A percentile compares a stretch with the other conserved stretches of the same genome.
These are phyloP conservation scores for Trichosphaerium sp. DNA, from an alignment of 78 protist species.

Conservation along the genomic window DNA sequence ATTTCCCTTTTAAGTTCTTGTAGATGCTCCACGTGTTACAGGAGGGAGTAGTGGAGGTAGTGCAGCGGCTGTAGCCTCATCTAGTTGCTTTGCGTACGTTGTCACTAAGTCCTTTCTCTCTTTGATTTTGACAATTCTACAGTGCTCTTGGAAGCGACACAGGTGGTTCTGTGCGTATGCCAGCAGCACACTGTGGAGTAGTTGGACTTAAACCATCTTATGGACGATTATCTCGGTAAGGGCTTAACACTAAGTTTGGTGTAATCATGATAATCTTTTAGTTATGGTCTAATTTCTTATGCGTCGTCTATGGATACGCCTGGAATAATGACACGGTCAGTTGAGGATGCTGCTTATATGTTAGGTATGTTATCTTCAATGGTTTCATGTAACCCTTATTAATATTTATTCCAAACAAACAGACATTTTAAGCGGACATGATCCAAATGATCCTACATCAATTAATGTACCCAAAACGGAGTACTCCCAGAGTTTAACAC, in stretches of 20 bases:
- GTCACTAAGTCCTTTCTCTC: conserved; percentile 8
- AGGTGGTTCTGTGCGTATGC: conserved; percentile 63
- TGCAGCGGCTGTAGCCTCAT: conserved; percentile 42
- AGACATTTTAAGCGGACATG: conserved; percentile 19
- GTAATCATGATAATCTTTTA: no score
- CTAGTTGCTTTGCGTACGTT: background rate
- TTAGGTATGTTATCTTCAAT: no score
- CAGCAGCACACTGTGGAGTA: conserved; percentile 64
- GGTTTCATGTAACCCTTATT: no score
- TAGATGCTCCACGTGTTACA: conserved; percentile 5
- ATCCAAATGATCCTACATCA: conserved; percentile 26
- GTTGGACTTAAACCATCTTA: conserved; percentile 73
- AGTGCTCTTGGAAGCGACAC: conserved; percentile 65
- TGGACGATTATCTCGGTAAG: conserved; percentile 49
- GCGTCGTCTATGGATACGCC: conserved; percentile 65
- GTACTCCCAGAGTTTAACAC: background rate
- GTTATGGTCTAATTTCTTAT: conserved; percentile 50
- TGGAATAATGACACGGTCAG: conserved; percentile 22
- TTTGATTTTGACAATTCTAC: no score
- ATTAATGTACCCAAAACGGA: background rate
- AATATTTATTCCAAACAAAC: no score
- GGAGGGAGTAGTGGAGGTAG: conserved; percentile 69
- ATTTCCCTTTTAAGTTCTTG: background rate
- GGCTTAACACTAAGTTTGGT: no score
- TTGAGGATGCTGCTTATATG: conserved; percentile 23